phyloP scores from a whole-genome alignment of 345 rosid species.

The Camelina hispida region DNA sequence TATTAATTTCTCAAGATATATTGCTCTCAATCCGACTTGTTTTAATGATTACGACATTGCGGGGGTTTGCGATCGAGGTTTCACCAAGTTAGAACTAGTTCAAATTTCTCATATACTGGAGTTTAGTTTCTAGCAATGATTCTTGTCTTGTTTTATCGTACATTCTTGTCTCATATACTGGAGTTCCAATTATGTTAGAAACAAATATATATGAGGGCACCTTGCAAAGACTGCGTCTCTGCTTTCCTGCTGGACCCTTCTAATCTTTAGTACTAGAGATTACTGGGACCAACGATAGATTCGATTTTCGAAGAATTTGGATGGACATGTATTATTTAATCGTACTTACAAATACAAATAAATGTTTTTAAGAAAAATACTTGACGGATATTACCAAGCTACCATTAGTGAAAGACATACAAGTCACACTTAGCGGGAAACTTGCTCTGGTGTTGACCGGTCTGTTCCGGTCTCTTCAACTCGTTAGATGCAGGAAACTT shows the following conservation, averaged over 20 bases:
- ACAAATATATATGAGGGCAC: neutral
- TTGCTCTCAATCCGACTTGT: neutral
- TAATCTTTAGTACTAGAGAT: neutral
- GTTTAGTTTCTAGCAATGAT: neutral
- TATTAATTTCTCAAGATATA: too few relatives aligned
- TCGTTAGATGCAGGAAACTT: too few relatives aligned
- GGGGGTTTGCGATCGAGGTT: neutral
- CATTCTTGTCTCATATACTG: too few relatives aligned
- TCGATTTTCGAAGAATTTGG: neutral
- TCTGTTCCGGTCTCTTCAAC: too few relatives aligned
- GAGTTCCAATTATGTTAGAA: neutral
- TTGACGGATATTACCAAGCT: too few relatives aligned
- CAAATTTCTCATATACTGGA: neutral
- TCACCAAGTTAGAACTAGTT: neutral
- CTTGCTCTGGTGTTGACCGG: too few relatives aligned
- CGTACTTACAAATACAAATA: too few relatives aligned
- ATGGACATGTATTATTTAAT: neutral
- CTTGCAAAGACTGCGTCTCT: slow-evolving; percentile 12
- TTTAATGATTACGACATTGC: neutral
- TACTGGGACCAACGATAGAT: neutral
- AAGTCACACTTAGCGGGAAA: too few relatives aligned
- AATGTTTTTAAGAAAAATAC: neutral
- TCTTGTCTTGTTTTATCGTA: neutral
- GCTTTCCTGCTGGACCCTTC: slow-evolving; percentile 13
- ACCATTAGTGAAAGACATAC: too few relatives aligned